Conservation (phyloP, 176 grass and related monocot species). For the Puya raimondii region DNA sequence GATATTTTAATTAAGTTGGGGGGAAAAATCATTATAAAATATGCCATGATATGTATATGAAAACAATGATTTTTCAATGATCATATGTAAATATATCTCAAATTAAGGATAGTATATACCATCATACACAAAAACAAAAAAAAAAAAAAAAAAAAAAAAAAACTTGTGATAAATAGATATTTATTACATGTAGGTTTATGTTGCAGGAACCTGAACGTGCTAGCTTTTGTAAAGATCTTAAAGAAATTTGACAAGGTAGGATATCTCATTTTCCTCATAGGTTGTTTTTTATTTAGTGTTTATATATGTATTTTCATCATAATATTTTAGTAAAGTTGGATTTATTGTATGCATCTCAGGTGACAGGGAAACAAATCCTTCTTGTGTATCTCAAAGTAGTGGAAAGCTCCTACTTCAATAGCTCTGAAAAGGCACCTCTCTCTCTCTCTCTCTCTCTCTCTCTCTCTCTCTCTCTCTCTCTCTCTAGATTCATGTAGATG, state of each 20-base stretch:
- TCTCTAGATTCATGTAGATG: background rate
- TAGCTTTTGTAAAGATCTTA: constrained; percentile 93
- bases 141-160: background rate
- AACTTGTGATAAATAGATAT: background rate
- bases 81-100: background rate
- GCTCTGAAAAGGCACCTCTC: constrained; percentile 64
- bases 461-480: background rate
- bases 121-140: too few relatives aligned
- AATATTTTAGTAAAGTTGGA: background rate
- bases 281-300: constrained; percentile 12
- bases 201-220: constrained; percentile 74
- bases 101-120: background rate
- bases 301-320: background rate
- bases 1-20: too few relatives aligned
- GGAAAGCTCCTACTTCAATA: constrained; percentile 96
- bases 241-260: constrained; percentile 94
- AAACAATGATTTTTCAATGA: background rate
- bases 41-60: background rate
- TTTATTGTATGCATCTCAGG: constrained; percentile 32
- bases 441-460: background rate
- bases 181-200: too few relatives aligned
- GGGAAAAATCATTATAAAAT: too few relatives aligned
- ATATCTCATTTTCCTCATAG: background rate
- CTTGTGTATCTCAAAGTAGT: constrained; percentile 77
- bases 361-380: constrained; percentile 65